Base-by-base conservation (phyloP, 1,284 basidiomycete species). In the Bondarzewia mesenterica region DNA sequence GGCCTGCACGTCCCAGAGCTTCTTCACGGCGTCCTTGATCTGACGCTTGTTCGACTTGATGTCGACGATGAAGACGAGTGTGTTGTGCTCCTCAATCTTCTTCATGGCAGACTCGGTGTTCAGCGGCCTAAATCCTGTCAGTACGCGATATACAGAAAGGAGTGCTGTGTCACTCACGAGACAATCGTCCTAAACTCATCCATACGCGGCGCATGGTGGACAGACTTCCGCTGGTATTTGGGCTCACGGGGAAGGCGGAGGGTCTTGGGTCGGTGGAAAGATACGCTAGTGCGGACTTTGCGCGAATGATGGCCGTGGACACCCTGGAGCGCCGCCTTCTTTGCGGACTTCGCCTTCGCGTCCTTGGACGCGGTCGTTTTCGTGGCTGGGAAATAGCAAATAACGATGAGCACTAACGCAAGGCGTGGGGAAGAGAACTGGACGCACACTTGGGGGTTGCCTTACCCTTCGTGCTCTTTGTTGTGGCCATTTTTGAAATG, bases 21-120 rank as follows among this genome's bases (percentile, higher is more conserved):
- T 96, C 85, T 98, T 97, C 60, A 99, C 91, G 7, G 95, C 95
- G 60, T 93, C 92, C 82, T 94, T 95, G 75, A 99, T 98, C 71
- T 97, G 92, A 52, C 93, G 84, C 85, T 99, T 99, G 86, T 98
- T 99, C 53, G 83, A 78, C 66, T 83, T 85, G 69, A 97, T 68
- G 72, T 98, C 94, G 48, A 96, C 93, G 58, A 98, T 89, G 78
- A 98, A 98, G 54, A 98, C 94, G 52, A 99, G 82, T 40, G 95
- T 98, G 78, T 99, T 99, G 79, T 97, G 86, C 73, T 98, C 95
- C 79, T 99, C 95, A 58, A 99, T 98, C 85, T 99, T 97, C 80
- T 92, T 92, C 89, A 91, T 92, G 52, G 89, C 89, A 12, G 81
- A 84, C 66, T 92, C 87, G 3, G 87, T 89, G 77, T 86, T 89